These are phyloP conservation scores for Tetrahymena thermophila DNA, from an alignment of 73 alveolate genomes.

Conservation along the genomic window DNA sequence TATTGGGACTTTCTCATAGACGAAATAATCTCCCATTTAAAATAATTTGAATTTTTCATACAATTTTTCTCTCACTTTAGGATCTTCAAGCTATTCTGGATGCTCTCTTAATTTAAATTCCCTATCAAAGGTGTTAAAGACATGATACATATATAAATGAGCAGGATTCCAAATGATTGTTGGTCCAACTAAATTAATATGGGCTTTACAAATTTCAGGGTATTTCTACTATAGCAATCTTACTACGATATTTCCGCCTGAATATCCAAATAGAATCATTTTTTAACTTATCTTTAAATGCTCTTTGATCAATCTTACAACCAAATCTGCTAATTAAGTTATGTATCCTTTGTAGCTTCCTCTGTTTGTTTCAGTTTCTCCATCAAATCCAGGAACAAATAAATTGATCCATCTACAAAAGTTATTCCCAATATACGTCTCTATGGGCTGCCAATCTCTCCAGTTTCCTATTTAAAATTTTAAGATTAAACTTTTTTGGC, in stretches of 20 bases:
- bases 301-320: neutral
- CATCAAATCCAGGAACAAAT: neutral
- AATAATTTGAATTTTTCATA: neutral
- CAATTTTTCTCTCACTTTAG: neutral
- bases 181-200: neutral
- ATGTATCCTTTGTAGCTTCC: neutral
- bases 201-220: neutral
- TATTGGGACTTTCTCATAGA: neutral
- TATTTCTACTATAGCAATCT: neutral
- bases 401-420: neutral
- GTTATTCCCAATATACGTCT: neutral
- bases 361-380: neutral
- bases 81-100: neutral
- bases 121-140: neutral
- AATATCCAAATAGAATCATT: neutral
- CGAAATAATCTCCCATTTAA: neutral
- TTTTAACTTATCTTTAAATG: neutral
- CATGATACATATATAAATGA: neutral
- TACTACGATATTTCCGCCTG: neutral
- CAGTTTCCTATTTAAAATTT: neutral
- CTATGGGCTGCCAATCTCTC: neutral
- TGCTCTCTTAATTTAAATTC: neutral
- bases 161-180: neutral
- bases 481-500: neutral
- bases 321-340: neutral